Conservation (phyloP, 2,329 filamentous ascomycete genomes). For the Fusarium pseudonygamai region DNA sequence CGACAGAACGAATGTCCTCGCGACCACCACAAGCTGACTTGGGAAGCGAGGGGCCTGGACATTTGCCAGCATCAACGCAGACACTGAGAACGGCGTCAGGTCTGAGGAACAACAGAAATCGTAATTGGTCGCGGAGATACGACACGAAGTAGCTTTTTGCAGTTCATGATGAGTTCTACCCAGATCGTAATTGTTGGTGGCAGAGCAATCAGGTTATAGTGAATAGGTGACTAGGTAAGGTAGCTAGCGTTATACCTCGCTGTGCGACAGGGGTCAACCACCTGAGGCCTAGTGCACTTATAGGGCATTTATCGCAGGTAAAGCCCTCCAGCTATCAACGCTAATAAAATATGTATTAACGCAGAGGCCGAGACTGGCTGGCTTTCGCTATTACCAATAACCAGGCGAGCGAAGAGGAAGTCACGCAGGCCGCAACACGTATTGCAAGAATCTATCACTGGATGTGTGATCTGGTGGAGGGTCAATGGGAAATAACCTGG, state of each 20-base stretch:
- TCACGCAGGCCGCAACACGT: too few species aligned
- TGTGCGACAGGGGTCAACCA: not conserved
- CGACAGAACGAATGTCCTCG: not conserved
- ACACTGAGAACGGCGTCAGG: fast-evolving
- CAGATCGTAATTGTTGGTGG: not conserved
- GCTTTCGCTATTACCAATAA: too few species aligned
- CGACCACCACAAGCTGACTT: not conserved
- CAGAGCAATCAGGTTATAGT: not conserved
- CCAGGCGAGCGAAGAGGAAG: too few species aligned
- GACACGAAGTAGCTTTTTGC: not conserved
- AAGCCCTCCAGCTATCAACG: too few species aligned
- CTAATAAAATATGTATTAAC: too few species aligned
- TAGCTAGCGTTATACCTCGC: not conserved
- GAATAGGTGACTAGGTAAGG: not conserved
- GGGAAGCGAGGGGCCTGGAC: fast-evolving
- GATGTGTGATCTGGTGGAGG: too few species aligned
- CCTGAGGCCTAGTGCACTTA: too few species aligned
- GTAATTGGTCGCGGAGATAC: not conserved
- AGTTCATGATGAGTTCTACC: not conserved
- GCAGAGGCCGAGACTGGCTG: too few species aligned
- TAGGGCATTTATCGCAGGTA: not conserved
- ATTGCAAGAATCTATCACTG: too few species aligned
- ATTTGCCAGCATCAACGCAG: not conserved
- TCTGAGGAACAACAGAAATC: fast-evolving
- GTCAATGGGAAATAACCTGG: too few species aligned